Conservation (phyloP, 345 rosid genomes). For the Bruguiera gymnorhiza region DNA sequence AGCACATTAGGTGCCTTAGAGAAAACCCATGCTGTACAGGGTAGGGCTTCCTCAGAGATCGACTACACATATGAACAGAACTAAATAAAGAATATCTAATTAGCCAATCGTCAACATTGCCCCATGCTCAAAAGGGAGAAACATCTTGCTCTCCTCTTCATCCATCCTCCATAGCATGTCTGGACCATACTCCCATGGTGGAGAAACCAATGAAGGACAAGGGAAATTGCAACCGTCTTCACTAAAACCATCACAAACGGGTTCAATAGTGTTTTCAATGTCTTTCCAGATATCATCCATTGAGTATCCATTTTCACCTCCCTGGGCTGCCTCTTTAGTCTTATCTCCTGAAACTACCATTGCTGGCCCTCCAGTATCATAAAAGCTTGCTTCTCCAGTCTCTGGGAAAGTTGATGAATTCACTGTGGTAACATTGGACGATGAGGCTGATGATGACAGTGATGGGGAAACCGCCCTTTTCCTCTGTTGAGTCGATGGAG, state of each 20-base stretch:
- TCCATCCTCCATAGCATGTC: conserved; percentile 68
- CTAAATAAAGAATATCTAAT: conserved; percentile 51
- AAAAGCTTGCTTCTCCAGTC: conserved; percentile 60
- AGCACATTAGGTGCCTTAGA: background rate
- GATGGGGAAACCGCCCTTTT: conserved; percentile 45
- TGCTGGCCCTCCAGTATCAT: conserved; percentile 68
- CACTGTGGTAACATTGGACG: conserved; percentile 48
- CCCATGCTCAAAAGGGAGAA: conserved; percentile 47
- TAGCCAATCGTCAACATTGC: conserved; percentile 43
- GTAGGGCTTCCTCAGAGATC: background rate
- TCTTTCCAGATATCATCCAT: conserved; percentile 96
- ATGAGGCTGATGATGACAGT: conserved; percentile 51
- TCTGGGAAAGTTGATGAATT: conserved; percentile 42
- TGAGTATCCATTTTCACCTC: conserved; percentile 41
- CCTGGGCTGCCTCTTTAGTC: conserved; percentile 37
- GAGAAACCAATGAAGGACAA: conserved; percentile 50
- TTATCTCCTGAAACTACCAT: conserved; percentile 24
- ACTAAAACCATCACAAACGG: conserved; percentile 44
- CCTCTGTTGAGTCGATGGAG: conserved; percentile 10
- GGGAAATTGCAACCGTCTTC: conserved; percentile 43
- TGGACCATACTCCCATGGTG: conserved; percentile 54
- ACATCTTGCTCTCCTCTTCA: conserved; percentile 58
- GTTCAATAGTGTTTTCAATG: conserved; percentile 53
- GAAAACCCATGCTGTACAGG: conserved; percentile 38
- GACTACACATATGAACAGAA: conserved; percentile 38